These are phyloP conservation scores for Vitis hybrid DNA, from an alignment of 177 flowering plant species.

Conservation along the genomic window DNA sequence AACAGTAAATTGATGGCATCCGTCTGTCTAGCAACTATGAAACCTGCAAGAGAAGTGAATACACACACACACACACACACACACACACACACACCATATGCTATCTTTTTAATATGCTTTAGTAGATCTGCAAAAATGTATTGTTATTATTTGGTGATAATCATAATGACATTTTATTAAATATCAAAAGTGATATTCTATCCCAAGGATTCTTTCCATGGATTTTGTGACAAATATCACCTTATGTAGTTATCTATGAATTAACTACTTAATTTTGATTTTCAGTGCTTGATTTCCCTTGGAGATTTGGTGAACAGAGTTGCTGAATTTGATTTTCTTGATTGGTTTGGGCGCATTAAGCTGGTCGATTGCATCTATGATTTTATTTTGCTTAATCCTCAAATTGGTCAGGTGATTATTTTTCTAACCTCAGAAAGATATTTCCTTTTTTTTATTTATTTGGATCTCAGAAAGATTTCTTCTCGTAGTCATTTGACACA, in stretches of 20 bases:
- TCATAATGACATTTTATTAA: too few species aligned
- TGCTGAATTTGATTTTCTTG: constrained; percentile 51
- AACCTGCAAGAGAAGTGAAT: too few species aligned
- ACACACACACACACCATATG: too few species aligned
- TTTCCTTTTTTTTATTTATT: not conserved
- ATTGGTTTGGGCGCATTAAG: constrained; percentile 81
- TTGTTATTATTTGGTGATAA: too few species aligned
- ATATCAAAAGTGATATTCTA: too few species aligned
- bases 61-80: too few species aligned
- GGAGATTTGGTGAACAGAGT: constrained; percentile 65
- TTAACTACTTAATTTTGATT: constrained; percentile 9
- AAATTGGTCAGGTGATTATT: constrained; percentile 73
- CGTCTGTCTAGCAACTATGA: too few species aligned
- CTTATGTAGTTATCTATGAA: not conserved
- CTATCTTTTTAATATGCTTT: too few species aligned
- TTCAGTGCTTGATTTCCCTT: constrained; percentile 58
- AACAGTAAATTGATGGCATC: too few species aligned
- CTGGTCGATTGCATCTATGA: constrained; percentile 78
- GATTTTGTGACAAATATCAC: not conserved
- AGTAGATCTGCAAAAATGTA: too few species aligned
- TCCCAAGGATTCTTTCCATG: too few species aligned
- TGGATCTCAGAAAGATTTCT: not conserved
- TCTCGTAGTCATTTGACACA: not conserved
- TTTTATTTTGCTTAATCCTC: constrained; percentile 62
- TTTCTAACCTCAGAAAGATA: not conserved